Percentiles rank a stretch among this genome's conserved stretches.
phyloP scores from a whole-genome alignment of 345 rosid genomes.

The Moricandia moricandioides region DNA sequence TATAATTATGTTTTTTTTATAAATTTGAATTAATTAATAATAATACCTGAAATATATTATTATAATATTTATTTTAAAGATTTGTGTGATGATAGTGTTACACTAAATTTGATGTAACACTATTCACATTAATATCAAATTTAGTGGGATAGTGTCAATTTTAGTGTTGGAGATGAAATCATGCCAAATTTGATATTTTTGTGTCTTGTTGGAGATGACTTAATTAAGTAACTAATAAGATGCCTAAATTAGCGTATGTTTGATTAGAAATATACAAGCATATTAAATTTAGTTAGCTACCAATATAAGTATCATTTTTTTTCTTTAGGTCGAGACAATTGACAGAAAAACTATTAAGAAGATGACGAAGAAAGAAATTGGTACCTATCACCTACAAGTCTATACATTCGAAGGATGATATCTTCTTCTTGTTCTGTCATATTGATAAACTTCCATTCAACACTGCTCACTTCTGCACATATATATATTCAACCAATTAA shows the following conservation, averaged over 20 bases:
- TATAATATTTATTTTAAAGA: too few relatives aligned
- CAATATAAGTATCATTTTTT: not conserved
- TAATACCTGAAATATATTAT: too few relatives aligned
- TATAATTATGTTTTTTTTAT: too few relatives aligned
- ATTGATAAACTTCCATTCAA: slow-evolving; percentile 56
- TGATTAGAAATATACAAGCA: not conserved
- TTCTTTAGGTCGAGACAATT: not conserved
- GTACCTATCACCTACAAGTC: slow-evolving; percentile 67
- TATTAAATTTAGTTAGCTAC: not conserved
- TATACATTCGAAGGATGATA: slow-evolving; percentile 63
- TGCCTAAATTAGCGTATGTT: not conserved
- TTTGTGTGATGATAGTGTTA: too few relatives aligned
- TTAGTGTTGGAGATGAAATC: too few relatives aligned
- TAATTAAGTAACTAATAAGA: too few relatives aligned
- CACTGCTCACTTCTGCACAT: slow-evolving; percentile 57
- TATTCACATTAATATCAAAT: too few relatives aligned
- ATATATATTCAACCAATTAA: not conserved
- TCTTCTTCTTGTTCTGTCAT: slow-evolving; percentile 69
- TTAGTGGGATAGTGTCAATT: too few relatives aligned
- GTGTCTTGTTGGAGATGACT: too few relatives aligned
- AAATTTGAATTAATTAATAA: too few relatives aligned
- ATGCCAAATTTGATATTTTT: too few relatives aligned
- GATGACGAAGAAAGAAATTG: not conserved
- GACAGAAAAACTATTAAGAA: not conserved
- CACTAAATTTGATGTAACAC: too few relatives aligned